A percentile compares a stretch with the other conserved stretches of the same genome.
These are phyloP conservation scores for Vigna mungo DNA, from an alignment of 306 rosid species.

Conservation along the genomic window DNA sequence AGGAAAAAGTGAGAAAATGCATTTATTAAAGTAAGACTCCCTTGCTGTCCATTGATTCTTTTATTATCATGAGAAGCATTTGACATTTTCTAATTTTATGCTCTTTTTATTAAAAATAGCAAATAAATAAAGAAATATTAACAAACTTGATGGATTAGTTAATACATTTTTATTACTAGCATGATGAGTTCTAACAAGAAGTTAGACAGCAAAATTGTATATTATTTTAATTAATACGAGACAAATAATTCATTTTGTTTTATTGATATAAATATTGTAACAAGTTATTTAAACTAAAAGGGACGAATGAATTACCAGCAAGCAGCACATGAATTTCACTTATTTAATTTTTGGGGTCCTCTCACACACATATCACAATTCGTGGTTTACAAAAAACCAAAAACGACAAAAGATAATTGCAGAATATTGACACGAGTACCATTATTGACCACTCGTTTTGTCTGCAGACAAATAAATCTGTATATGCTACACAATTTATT, in stretches of 20 bases:
- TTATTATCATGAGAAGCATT: not conserved
- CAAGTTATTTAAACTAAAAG: not conserved
- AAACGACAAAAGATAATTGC: slow-evolving; percentile 14
- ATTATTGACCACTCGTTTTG: not conserved
- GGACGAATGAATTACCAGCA: not conserved
- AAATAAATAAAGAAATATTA: not conserved
- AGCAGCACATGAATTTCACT: not conserved
- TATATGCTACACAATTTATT: not conserved
- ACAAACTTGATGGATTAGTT: not conserved
- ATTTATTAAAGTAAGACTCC: too few relatives aligned
- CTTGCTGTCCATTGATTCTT: too few relatives aligned
- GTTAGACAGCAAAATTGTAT: not conserved
- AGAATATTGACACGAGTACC: slow-evolving; percentile 12
- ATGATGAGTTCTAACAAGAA: not conserved
- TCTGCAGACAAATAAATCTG: slow-evolving; percentile 1
- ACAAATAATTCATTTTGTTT: not conserved
- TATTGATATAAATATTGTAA: not conserved
- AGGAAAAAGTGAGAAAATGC: too few relatives aligned
- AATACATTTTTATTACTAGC: not conserved
- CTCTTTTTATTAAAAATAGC: not conserved
- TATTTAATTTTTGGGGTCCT: not conserved
- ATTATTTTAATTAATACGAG: not conserved
- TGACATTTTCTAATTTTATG: not conserved
- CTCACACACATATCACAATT: not conserved
- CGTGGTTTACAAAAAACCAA: not conserved